These are phyloP conservation scores for Pseudoscleropodium purum DNA, from an alignment of 225 moss, liverwort and hornwort genomes.

Conservation along the genomic window DNA sequence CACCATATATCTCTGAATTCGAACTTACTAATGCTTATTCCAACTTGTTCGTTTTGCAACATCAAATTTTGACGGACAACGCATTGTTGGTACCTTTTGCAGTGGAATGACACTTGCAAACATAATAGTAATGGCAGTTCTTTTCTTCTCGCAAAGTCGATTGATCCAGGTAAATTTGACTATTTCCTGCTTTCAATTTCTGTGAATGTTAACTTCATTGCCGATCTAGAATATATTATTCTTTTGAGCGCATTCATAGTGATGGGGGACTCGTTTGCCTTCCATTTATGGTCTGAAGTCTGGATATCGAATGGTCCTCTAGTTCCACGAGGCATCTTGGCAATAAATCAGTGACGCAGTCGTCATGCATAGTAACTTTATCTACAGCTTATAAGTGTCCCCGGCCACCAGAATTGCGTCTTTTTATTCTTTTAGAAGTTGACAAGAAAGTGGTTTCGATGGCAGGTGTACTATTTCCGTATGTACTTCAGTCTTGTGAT, in stretches of 20 bases:
- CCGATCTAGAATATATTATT: neutral
- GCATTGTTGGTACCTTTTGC: slow-evolving; percentile 2
- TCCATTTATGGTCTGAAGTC: neutral
- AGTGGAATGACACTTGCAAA: slow-evolving; percentile 83
- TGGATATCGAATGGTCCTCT: neutral
- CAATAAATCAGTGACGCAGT: neutral
- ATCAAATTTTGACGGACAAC: neutral
- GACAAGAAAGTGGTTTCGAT: neutral
- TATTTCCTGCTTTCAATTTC: neutral
- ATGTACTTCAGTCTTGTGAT: slow-evolving; percentile 77
- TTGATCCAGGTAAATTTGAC: slow-evolving; percentile 24
- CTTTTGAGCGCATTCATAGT: neutral
- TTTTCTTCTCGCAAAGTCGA: slow-evolving; percentile 65
- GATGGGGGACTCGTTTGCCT: neutral
- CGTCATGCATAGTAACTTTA: neutral
- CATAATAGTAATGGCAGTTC: slow-evolving; percentile 53
- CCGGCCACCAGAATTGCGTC: neutral
- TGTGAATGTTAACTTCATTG: neutral
- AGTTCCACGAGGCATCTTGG: neutral
- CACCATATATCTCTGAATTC: neutral
- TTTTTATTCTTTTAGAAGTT: neutral
- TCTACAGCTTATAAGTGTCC: neutral
- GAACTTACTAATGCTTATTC: neutral
- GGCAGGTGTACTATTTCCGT: slow-evolving; percentile 92
- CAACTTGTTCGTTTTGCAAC: neutral